Conservation (phyloP, 139 green algal species). For the Tetraselmis chui region DNA sequence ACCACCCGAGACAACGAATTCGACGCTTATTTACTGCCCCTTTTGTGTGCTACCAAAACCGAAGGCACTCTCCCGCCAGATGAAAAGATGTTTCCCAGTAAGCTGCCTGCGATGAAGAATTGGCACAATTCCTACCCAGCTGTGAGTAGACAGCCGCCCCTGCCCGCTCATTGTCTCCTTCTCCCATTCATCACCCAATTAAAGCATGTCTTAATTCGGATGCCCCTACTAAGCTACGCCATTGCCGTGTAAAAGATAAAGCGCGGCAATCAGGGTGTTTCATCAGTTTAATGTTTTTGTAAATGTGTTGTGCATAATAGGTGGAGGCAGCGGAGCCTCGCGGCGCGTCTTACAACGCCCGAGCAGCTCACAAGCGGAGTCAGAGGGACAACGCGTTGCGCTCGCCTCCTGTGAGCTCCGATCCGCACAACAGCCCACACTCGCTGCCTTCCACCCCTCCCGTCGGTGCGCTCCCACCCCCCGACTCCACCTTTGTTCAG, state of each 20-base stretch:
- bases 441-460: background rate
- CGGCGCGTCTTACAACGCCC: background rate
- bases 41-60: too few species aligned
- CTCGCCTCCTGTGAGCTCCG: background rate
- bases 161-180: background rate
- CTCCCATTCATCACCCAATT: background rate
- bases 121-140: background rate
- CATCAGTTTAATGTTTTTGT: too few species aligned
- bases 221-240: background rate
- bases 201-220: background rate
- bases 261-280: too few species aligned
- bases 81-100: background rate
- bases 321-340: background rate
- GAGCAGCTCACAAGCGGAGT: background rate
- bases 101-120: background rate
- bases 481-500: too few species aligned
- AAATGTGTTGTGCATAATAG: background rate
- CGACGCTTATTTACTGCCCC: too few species aligned
- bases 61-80: background rate
- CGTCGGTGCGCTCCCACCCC: too few species aligned
- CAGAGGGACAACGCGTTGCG: background rate
- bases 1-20: too few species aligned
- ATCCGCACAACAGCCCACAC: background rate
- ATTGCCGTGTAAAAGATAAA: background rate
- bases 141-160: background rate